Evolutionary conservation across 306 rosid genomes (phyloP).

Genomic region (Gynostemma pentaphyllum): DNA sequence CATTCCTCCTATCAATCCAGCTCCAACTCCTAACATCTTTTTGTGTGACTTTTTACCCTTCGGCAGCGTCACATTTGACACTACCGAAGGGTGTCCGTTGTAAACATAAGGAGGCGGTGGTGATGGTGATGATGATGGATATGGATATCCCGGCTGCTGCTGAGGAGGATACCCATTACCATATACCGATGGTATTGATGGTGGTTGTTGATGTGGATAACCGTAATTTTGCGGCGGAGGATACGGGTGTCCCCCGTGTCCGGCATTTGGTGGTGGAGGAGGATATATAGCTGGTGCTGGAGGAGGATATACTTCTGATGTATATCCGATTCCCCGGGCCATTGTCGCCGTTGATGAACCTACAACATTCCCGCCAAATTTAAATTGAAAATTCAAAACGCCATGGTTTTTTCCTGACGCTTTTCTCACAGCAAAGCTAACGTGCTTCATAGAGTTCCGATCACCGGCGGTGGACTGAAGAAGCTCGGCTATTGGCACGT

Average conservation of each 20-base stretch:
- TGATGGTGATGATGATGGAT: too few species aligned
- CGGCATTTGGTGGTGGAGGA: background rate
- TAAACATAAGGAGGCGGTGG: too few species aligned
- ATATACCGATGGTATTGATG: too few species aligned
- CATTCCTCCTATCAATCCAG: too few species aligned
- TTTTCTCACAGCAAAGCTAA: constrained; percentile 35
- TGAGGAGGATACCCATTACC: too few species aligned
- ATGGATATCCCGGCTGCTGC: too few species aligned
- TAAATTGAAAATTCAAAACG: constrained; percentile 31
- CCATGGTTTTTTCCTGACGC: constrained; percentile 44
- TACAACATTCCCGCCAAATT: too few species aligned
- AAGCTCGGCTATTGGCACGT: constrained; percentile 44
- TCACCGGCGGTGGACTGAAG: constrained; percentile 20
- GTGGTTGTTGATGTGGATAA: too few species aligned
- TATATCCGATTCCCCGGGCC: background rate
- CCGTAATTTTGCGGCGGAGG: background rate
- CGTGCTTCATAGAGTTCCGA: constrained; percentile 14
- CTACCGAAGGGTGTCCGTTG: too few species aligned
- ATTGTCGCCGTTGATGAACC: background rate
- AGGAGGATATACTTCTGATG: constrained; percentile 9
- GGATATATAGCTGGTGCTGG: background rate
- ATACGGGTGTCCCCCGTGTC: background rate
- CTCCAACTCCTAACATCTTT: too few species aligned
- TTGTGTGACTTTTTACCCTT: too few species aligned
- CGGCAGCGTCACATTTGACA: too few species aligned